Evolutionary conservation across 805 yeast species (phyloP), one percentile per base, ranked within the genome.

Genomic region (Deakozyma indianensis): DNA sequence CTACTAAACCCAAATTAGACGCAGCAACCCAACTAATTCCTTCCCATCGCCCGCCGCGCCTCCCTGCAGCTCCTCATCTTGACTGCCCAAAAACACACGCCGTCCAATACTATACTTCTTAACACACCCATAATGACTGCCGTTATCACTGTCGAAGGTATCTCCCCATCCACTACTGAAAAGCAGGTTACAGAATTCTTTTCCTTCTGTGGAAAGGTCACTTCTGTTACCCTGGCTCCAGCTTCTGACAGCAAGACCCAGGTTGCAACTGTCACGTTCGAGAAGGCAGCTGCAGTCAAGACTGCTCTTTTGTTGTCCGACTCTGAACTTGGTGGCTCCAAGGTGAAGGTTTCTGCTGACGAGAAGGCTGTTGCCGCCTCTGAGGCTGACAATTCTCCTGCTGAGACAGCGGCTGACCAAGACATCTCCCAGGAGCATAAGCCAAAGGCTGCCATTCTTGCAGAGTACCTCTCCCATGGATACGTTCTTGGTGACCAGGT

Each of bases 401-500:
- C 55, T 9, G 50, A 47, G 38, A 51, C 54, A 21, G 53, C 54
- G 43, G 45, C 48, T n/a, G 45, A 40, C 23, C 70, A 65, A 44
- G 85, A 80, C 52, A 73, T 81, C 45, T 61, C 69, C 3, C 94
- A 83, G 63, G 94, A 83, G 56, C 75, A 74, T 49, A 83, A 83
- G 65, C 94, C 94, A 47, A 80, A 80, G 56, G 62, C 77, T 46
- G 76, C 85, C 18, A 77, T 83, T 48, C 66, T 82, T 64, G 90
- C 92, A 1, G 90, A 83, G 61, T 73, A 80, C 54, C 66, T 83
- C 48, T 70, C 85, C 25, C 73, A 77, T n/a, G 94, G 94, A 3
- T 83, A 83, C 58, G 72, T 69, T 18, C 61, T 83, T 41, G 70
- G 79, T 42, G 92, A 83, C 59, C 63, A 69, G 43, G 63, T 81